Percentiles rank a stretch among this genome's conserved stretches.
Evolutionary conservation across 768 basidiomycete species (phyloP).

Genomic region (Lentinus brumalis): DNA sequence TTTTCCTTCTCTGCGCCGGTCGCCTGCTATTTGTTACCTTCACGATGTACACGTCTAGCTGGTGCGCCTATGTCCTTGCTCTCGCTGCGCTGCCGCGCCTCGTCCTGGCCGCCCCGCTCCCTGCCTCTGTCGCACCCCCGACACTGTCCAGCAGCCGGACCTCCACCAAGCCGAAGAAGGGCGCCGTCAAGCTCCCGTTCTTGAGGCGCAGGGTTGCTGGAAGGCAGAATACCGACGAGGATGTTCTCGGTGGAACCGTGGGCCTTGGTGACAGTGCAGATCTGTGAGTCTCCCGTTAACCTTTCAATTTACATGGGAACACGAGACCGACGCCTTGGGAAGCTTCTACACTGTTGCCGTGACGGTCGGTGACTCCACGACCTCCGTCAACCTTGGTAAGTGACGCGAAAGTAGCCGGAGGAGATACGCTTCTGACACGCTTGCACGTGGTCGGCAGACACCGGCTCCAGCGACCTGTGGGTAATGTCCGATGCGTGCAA

Average conservation of each 20-base stretch:
- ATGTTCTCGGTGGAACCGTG: conserved; percentile 30
- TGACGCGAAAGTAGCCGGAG: background rate
- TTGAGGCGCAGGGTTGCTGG: conserved; percentile 11
- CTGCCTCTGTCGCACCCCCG: background rate
- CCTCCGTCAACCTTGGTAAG: conserved; percentile 65
- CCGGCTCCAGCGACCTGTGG: conserved; percentile 82
- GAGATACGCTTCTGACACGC: background rate
- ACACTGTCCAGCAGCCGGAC: conserved; percentile 1
- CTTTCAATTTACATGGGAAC: background rate
- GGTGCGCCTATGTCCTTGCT: conserved; percentile 15
- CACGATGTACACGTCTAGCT: conserved; percentile 25
- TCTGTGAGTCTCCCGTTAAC: conserved; percentile 46
- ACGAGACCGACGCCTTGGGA: background rate
- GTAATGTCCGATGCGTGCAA: conserved; percentile 61
- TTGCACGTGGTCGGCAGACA: conserved; percentile 51
- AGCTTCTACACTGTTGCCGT: conserved; percentile 69
- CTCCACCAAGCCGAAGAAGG: conserved; percentile 6
- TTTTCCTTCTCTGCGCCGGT: conserved; percentile 23
- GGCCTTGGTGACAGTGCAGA: conserved; percentile 67
- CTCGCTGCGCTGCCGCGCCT: conserved; percentile 10
- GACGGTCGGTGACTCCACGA: conserved; percentile 52
- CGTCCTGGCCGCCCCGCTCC: conserved; percentile 4
- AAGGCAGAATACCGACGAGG: conserved; percentile 12
- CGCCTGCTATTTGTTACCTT: conserved; percentile 20
- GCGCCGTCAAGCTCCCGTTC: conserved; percentile 13